Base-by-base conservation (phyloP, 495 filamentous ascomycete species). In the Zalerion maritima region DNA sequence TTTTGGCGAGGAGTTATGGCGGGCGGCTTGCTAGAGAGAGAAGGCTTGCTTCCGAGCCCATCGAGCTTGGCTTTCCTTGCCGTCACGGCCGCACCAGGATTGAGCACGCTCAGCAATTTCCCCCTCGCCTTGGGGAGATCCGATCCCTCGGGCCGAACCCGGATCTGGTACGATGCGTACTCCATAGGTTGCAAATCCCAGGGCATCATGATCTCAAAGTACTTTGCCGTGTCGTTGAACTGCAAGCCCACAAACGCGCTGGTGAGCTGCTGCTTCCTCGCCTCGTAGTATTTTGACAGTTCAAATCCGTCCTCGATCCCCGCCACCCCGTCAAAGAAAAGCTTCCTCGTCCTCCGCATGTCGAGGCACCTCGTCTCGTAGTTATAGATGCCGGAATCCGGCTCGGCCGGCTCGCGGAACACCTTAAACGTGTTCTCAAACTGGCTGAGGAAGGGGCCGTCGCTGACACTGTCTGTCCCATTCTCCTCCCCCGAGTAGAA, bases 241-340 rank as follows among this genome's bases (percentile, higher is more conserved):
- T 50, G 46, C n/a, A 45, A 35, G 0, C 28, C 51, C 11, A 51
- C 13, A 5, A 53, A 16, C 2, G 51, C 47, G 4, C 49, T 37
- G 3, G 38, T 55, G 2, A 43, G 18, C 2, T 15, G 26, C 6
- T 37, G 23, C 14, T 41, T 21, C 15, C 29, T 21, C 6, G 21
- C 21, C 14, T 17, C 17, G 16, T 35, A 6, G 6, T 13, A 18
- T 6, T 21, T 19, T 18, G 21, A 33, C 25, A 24, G 26, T 11
- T 14, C 24, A 18, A 34, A 27, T 12, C 11, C 10, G 3, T 28
- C 18, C n/a, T 21, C 17, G 15, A 34, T 18, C 16, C n/a, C 10
- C 12, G 21, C n/a, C 3, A 11, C 30, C 12, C 18, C 17, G 11
- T 27, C 31, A 12, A 35, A 40, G 12, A 14, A 20, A 9, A 32